A percentile compares a stretch with the other conserved stretches of the same genome.
Evolutionary conservation across 2,329 filamentous ascomycete genomes (phyloP).

Genomic region (Claviceps maximensis): DNA sequence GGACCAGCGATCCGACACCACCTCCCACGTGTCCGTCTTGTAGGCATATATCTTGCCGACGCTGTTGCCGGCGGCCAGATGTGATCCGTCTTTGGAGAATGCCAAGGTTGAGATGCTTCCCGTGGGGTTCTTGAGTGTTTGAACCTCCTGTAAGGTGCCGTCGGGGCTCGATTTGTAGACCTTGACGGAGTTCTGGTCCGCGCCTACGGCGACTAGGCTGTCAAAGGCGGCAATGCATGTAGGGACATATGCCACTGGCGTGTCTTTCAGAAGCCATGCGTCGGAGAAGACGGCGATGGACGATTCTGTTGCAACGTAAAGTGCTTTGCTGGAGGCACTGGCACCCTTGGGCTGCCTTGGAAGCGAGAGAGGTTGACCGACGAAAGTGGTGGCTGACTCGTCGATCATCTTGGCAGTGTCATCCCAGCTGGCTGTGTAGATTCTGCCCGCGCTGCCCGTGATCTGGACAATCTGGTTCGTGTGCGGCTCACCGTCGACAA

Average conservation of each 20-base stretch:
- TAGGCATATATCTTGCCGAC: conserved; percentile 83
- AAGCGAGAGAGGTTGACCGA: conserved; percentile 53
- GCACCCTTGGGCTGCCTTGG: conserved; percentile 71
- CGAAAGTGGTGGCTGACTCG: conserved; percentile 59
- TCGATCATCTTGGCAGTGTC: conserved; percentile 76
- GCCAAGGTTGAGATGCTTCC: conserved; percentile 65
- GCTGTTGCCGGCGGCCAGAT: conserved; percentile 70
- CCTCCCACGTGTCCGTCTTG: conserved; percentile 43
- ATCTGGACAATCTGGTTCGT: conserved; percentile 78
- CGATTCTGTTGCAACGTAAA: conserved; percentile 44
- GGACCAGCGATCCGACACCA: conserved; percentile 64
- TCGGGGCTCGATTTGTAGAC: conserved; percentile 51
- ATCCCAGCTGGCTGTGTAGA: conserved; percentile 91
- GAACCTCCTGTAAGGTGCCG: conserved; percentile 38
- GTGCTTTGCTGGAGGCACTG: conserved; percentile 35
- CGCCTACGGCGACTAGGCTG: conserved; percentile 60
- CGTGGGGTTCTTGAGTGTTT: conserved; percentile 53
- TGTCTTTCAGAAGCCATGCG: conserved; percentile 45
- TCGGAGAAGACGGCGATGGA: conserved; percentile 42
- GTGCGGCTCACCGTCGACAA: conserved; percentile 68
- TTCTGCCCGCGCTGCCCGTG: conserved; percentile 43
- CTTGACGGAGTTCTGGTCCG: conserved; percentile 57
- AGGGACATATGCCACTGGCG: conserved; percentile 49
- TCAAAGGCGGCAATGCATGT: conserved; percentile 59
- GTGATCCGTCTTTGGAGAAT: conserved; percentile 65